A percentile compares a stretch with the other conserved stretches of the same genome.
Evolutionary conservation across 2,329 filamentous ascomycete species (phyloP).

Genomic region (Sporothrix pallida): DNA sequence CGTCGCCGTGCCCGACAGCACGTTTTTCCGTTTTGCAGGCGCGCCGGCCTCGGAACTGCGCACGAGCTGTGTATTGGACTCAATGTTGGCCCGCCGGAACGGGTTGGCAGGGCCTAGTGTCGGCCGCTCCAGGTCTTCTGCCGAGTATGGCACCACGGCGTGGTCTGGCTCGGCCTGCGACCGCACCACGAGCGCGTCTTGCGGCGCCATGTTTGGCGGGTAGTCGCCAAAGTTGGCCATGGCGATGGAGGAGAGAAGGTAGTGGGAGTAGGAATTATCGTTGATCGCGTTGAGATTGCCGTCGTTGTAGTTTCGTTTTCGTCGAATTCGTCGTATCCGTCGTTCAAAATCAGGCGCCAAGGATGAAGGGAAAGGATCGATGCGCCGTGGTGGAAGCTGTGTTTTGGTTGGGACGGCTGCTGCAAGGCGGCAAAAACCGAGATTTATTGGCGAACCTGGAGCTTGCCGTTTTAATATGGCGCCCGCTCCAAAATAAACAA

Average conservation of each 20-base stretch:
- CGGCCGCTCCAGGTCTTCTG: constrained; percentile 71
- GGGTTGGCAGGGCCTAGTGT: constrained; percentile 74
- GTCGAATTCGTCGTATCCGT: not conserved
- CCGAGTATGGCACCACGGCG: constrained; percentile 69
- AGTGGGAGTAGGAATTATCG: not conserved
- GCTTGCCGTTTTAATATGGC: not conserved
- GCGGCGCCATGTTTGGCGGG: constrained; percentile 68
- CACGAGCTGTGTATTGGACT: constrained; percentile 44
- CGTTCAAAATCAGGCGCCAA: not conserved
- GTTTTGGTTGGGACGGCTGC: not conserved
- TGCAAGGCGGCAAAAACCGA: constrained; percentile 22
- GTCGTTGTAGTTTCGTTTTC: not conserved
- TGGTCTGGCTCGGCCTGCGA: constrained; percentile 62
- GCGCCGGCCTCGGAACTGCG: constrained; percentile 14
- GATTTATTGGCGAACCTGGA: constrained; percentile 14
- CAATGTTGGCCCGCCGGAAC: constrained; percentile 60
- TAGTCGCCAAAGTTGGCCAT: constrained; percentile 70
- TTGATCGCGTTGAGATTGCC: not conserved
- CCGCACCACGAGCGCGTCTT: constrained; percentile 67
- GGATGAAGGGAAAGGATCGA: not conserved
- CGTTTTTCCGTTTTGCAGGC: constrained; percentile 72
- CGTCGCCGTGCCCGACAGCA: constrained; percentile 83
- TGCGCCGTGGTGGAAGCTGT: constrained; percentile 1
- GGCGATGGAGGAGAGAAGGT: not conserved
- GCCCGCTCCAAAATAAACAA: constrained; percentile 1